phyloP scores from a whole-genome alignment of 306 rosid genomes.

The barrel medic (Medicago truncatula) region DNA sequence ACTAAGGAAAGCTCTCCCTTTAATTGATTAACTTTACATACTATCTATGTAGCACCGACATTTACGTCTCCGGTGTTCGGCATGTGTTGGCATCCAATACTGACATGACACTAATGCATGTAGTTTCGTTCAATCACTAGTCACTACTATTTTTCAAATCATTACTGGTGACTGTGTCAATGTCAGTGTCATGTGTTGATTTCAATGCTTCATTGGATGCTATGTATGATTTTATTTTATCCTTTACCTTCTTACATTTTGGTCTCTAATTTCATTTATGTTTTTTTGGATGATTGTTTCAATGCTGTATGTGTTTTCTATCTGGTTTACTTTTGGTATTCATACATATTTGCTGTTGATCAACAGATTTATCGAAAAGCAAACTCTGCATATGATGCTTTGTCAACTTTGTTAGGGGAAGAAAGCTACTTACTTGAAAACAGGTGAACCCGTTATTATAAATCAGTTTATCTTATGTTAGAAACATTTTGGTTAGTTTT shows the following conservation, averaged over 20 bases:
- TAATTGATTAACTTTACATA: background rate
- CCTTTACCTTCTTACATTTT: conserved; percentile 1
- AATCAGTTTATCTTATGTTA: conserved; percentile 7
- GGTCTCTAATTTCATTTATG: background rate
- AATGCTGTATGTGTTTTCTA: conserved; percentile 32
- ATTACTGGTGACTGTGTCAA: too few relatives aligned
- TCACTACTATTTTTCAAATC: too few relatives aligned
- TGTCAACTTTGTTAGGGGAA: conserved; percentile 78
- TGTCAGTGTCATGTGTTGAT: background rate
- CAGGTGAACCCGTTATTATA: conserved; percentile 58
- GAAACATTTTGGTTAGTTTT: conserved; percentile 21
- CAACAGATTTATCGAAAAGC: conserved; percentile 81
- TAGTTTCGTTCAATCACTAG: too few relatives aligned
- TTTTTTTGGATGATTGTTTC: background rate
- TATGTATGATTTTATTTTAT: background rate
- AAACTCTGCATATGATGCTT: conserved; percentile 72
- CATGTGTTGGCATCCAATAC: too few relatives aligned
- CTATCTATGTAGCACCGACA: background rate
- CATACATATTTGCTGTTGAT: conserved; percentile 41
- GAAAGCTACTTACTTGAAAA: conserved; percentile 67
- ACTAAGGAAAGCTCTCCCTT: background rate
- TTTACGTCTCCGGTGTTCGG: too few relatives aligned
- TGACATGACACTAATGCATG: too few relatives aligned
- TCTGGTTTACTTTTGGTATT: conserved; percentile 16
- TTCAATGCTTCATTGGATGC: background rate